Percentiles rank a stretch among this genome's conserved stretches.
phyloP scores from a whole-genome alignment of 2,329 filamentous ascomycete genomes.

The Pseudocercospora macadamiae region DNA sequence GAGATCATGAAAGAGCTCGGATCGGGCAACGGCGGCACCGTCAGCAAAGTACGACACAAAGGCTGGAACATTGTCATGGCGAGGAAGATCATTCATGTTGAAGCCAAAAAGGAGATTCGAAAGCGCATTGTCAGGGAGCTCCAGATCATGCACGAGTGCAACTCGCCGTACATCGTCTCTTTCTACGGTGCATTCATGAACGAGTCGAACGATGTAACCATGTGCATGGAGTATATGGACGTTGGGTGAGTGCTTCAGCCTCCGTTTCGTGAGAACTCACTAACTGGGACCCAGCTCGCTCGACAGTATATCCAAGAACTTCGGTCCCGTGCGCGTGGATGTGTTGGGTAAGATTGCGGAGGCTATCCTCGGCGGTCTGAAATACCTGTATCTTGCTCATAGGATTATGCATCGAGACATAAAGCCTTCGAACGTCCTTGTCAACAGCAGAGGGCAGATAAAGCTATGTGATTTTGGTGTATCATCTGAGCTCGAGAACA shows the following conservation, averaged over 20 bases:
- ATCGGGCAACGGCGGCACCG: constrained; percentile 93
- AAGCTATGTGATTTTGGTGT: constrained; percentile 99
- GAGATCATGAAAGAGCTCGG: constrained; percentile 93
- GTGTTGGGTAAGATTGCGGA: constrained; percentile 97
- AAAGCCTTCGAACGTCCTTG: constrained; percentile 95
- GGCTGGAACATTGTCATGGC: constrained; percentile 97
- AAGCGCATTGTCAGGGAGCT: constrained; percentile 96
- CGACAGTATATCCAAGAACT: constrained; percentile 90
- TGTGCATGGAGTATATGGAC: constrained; percentile 99
- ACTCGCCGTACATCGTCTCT: constrained; percentile 93
- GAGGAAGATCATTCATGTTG: constrained; percentile 98
- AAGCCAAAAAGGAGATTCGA: constrained; percentile 94
- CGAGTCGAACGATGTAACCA: constrained; percentile 94
- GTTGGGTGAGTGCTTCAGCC: constrained; percentile 74
- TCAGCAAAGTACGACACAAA: constrained; percentile 95
- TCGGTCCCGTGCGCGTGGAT: constrained; percentile 92
- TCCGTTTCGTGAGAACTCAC: not conserved
- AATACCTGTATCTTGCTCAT: constrained; percentile 92
- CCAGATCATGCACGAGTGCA: constrained; percentile 97
- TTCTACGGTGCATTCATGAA: constrained; percentile 98
- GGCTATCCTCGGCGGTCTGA: constrained; percentile 87
- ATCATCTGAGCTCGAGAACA: constrained; percentile 97
- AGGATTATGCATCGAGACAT: constrained; percentile 99
- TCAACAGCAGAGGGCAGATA: constrained; percentile 92
- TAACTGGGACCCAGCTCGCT: constrained; percentile 66